Evolutionary conservation across 768 basidiomycete species (phyloP), one percentile per base, ranked within the genome.

Genomic region (Lentinula sp.): DNA sequence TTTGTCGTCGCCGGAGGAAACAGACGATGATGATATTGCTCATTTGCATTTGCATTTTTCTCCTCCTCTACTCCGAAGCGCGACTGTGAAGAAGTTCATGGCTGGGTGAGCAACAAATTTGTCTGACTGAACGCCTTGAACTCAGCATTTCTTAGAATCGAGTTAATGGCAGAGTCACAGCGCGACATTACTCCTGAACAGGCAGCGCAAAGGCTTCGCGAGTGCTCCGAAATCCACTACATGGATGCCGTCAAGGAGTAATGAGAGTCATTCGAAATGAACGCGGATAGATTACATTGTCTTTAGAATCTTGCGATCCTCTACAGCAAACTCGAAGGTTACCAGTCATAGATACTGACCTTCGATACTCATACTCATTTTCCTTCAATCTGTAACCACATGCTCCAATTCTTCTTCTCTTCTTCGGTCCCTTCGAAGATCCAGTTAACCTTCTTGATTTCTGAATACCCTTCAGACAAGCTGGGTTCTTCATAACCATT

Each of bases 101-200:
- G 95, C 95, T 35, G 95, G 94, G 88, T 91, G 65, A 56, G 86
- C 75, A 12, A 6, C 3, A 8, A 61, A 57, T 53, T 63, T 57
- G 54, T 42, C 32, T 67, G 8, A 36, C 9, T n/a, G 15, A 8
- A n/a, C 23, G 8, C 36, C n/a, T n/a, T 18, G 28, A 33, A 7
- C 45, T 49, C 33, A 33, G 41, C 3, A 15, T 18, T 13, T 4
- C 13, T 2, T 65, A 93, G 92, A 10, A 95, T 90, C 65, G 95
- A 97, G 72, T 74, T 96, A 56, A 91, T 95, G 86, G 90, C 86
- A 0, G 95, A 96, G 70, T 81, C 90, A 6, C 95, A 96, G 76
- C 81, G 95, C 0, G 95, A 96, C 71, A 77, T 96, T 12, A 94
- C 93, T 0, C 82, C 94, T 0, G 95, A 97, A 70, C 87, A 93